Conservation (phyloP, 1,284 basidiomycete species). For the Neolentinus lepideus region DNA sequence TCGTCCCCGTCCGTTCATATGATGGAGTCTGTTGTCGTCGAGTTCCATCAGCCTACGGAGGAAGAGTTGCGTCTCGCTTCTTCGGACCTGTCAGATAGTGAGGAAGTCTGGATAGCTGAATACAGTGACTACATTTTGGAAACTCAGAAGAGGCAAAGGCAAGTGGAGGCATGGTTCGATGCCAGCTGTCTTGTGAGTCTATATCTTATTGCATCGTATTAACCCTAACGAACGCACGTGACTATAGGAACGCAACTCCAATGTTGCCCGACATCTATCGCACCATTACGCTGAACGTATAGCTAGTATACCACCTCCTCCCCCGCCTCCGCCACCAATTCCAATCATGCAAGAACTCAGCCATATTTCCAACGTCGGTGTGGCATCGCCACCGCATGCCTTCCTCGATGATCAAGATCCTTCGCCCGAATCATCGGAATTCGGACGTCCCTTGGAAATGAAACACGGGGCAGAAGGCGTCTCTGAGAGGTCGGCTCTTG, state of each 20-base stretch:
- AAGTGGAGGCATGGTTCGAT: conserved; percentile 67
- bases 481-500: conserved; percentile 29
- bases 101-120: conserved; percentile 66
- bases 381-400: conserved; percentile 12
- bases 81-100: conserved; percentile 72
- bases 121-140: conserved; percentile 61
- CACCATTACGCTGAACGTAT: conserved; percentile 60
- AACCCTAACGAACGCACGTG: not conserved
- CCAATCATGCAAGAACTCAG: conserved; percentile 31
- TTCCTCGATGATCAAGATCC: conserved; percentile 18
- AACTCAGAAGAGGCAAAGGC: conserved; percentile 62
- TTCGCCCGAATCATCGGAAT: conserved; percentile 11
- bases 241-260: conserved; percentile 56
- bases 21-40: conserved; percentile 20
- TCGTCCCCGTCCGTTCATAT: conserved; percentile 28
- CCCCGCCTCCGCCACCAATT: conserved; percentile 32
- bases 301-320: conserved; percentile 51
- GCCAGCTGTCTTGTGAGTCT: conserved; percentile 47
- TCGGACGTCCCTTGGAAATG: not conserved
- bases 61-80: conserved; percentile 44
- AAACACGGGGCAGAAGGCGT: conserved; percentile 29
- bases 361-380: conserved; percentile 24
- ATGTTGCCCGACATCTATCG: conserved; percentile 52
- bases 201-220: conserved; percentile 9
- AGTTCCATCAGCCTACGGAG: conserved; percentile 31